Conservation (phyloP, 2,329 filamentous ascomycete species). For the Fusarium sp. region DNA sequence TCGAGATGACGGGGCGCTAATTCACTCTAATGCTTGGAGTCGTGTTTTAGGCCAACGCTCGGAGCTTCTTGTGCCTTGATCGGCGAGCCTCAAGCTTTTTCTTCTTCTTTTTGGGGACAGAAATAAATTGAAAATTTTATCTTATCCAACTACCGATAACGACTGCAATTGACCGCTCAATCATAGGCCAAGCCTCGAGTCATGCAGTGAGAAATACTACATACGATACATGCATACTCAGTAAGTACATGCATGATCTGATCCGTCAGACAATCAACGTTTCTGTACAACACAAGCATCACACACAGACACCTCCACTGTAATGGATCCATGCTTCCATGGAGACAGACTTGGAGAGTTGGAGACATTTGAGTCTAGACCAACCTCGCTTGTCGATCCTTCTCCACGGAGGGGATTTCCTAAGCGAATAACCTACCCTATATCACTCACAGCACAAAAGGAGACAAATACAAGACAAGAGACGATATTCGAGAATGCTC, state of each 20-base stretch:
- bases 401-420: conserved; percentile 1
- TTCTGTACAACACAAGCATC: conserved; percentile 8
- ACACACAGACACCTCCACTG: conserved; percentile 16
- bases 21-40: conserved; percentile 8
- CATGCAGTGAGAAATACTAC: conserved; percentile 11
- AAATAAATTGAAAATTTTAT: not conserved
- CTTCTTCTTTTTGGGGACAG: not conserved
- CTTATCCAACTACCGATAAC: not conserved
- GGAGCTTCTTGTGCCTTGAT: conserved; percentile 28
- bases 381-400: conserved; percentile 15
- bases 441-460: not conserved
- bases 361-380: conserved; percentile 17
- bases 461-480: not conserved
- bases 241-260: conserved; percentile 14
- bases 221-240: not conserved
- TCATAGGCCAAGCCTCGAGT: conserved; percentile 4
- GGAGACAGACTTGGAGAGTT: conserved; percentile 5
- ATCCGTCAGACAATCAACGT: not conserved
- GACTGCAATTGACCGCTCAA: not conserved
- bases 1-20: conserved; percentile 17
- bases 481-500: not conserved
- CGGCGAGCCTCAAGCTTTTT: conserved; percentile 14
- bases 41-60: conserved; percentile 10
- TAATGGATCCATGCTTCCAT: conserved; percentile 9
- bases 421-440: conserved; percentile 12